Conservation (phyloP, 306 rosid species). For the Cucumis sativus region Cucumber_9930_V3 NC_026659.2:4189501-4190000, state of each 20-base stretch:
- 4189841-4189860: neutral
- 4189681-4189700: neutral
- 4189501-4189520: neutral
- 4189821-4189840: neutral
- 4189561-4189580: neutral
- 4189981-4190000: slow-evolving; percentile 88
- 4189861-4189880: neutral
- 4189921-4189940: slow-evolving; percentile 44
- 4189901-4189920: neutral
- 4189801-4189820: neutral
- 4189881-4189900: neutral
- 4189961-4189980: slow-evolving; percentile 63
- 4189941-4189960: slow-evolving; percentile 67
- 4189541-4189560: neutral
- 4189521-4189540: neutral
- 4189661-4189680: neutral
- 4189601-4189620: neutral
- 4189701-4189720: neutral
- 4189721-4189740: neutral
- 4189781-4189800: neutral
- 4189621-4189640: neutral
- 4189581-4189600: neutral
- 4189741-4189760: neutral
- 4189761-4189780: neutral
- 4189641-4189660: neutral